phyloP scores from a whole-genome alignment of 768 basidiomycete genomes.

The Nidula microcarpa region DNA sequence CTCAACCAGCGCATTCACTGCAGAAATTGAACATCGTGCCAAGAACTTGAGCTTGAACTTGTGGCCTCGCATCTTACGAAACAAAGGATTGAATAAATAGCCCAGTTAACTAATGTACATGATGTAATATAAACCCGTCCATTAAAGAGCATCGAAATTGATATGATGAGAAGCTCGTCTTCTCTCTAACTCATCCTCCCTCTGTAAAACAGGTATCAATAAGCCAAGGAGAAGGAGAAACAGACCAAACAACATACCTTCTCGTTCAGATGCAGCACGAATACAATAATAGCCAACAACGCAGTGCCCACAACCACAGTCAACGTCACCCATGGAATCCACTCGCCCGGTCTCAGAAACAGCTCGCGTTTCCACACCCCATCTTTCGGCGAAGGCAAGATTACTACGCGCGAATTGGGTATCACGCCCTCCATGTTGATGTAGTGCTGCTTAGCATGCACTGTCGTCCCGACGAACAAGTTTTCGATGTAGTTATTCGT shows the following conservation, averaged over 20 bases:
- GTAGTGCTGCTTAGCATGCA: slow-evolving; percentile 65
- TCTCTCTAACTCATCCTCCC: slow-evolving; percentile 92
- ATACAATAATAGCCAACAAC: slow-evolving; percentile 76
- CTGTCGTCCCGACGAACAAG: slow-evolving; percentile 90
- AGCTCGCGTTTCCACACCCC: slow-evolving; percentile 84
- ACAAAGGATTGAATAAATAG: too few species aligned
- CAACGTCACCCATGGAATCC: slow-evolving; percentile 97
- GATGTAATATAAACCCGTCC: slow-evolving; percentile 1
- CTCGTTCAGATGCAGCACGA: slow-evolving; percentile 87
- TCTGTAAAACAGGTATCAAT: slow-evolving; percentile 35
- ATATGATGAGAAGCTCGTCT: slow-evolving; percentile 90
- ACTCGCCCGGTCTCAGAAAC: slow-evolving; percentile 91
- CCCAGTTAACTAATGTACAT: slow-evolving; percentile 1
- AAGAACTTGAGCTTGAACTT: too few species aligned
- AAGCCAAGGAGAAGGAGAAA: slow-evolving; percentile 5
- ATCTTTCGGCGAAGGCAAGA: slow-evolving; percentile 66
- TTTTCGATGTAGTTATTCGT: slow-evolving; percentile 99
- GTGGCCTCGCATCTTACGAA: too few species aligned
- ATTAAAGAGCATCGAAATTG: slow-evolving; percentile 91
- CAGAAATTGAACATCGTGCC: too few species aligned
- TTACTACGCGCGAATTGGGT: slow-evolving; percentile 96
- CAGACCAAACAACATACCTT: slow-evolving; percentile 58
- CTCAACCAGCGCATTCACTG: too few species aligned
- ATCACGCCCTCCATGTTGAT: slow-evolving; percentile 97
- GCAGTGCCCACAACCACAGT: slow-evolving; percentile 74